Evolutionary conservation across 2,329 filamentous ascomycete species (phyloP).

Genomic region (Gaeumannomyces tritici): DNA sequence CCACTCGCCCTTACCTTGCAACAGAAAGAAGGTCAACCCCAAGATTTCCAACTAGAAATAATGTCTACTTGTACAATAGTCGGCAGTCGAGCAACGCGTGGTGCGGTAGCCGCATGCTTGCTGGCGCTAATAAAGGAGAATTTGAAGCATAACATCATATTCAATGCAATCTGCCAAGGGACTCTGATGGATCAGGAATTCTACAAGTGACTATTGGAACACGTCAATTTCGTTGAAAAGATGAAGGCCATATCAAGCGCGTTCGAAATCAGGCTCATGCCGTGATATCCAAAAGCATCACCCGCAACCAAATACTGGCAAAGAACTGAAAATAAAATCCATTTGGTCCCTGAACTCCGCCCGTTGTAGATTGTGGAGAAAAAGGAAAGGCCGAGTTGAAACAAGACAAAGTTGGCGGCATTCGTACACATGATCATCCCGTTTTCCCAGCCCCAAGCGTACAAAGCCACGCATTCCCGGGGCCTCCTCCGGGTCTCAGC

Average conservation of each 20-base stretch:
- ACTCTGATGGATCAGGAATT: no score
- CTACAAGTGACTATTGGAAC: no score
- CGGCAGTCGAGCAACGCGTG: no score
- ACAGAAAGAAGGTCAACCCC: constrained; percentile 24
- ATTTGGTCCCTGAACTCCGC: neutral
- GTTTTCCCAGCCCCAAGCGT: neutral
- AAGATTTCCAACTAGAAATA: constrained; percentile 19
- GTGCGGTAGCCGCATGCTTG: no score
- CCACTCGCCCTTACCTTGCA: neutral
- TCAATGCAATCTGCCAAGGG: no score
- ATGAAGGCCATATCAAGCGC: no score
- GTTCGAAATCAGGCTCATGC: no score
- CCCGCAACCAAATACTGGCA: neutral
- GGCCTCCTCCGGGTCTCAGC: neutral
- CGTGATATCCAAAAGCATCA: neutral
- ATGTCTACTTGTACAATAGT: neutral
- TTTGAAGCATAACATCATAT: no score
- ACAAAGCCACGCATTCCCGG: neutral
- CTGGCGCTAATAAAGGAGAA: no score
- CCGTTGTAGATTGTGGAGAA: neutral
- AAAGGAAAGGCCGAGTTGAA: neutral
- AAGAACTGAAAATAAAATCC: neutral
- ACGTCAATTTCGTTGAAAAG: no score
- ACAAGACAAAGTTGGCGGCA: neutral
- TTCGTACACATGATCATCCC: neutral